These are phyloP conservation scores for Starmerella cellae DNA, from an alignment of 805 yeast genomes.

Conservation along the genomic window DNA sequence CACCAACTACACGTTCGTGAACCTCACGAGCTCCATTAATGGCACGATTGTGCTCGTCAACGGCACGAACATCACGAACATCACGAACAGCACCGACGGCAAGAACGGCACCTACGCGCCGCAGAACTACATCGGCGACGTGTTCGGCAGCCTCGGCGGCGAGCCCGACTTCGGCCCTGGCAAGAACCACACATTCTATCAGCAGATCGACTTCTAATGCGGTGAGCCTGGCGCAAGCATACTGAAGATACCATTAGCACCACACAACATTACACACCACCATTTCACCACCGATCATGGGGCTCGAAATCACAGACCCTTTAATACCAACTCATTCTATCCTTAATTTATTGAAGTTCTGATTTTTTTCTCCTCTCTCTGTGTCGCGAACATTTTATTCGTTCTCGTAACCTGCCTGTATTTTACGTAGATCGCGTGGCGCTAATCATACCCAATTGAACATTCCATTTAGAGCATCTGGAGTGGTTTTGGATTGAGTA, in stretches of 20 bases:
- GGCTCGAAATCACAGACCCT: background rate
- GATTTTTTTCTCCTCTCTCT: background rate
- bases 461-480: too few species aligned
- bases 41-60: conserved; percentile 4
- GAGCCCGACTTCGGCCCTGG: conserved; percentile 28
- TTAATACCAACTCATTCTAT: conserved; percentile 3
- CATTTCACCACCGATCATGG: background rate
- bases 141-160: conserved; percentile 42
- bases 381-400: background rate
- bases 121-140: conserved; percentile 48
- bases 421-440: too few species aligned
- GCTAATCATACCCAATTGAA: too few species aligned
- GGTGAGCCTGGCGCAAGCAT: too few species aligned
- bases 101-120: conserved; percentile 25
- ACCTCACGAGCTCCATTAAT: conserved; percentile 28
- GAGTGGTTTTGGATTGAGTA: too few species aligned
- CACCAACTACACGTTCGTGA: conserved; percentile 28
- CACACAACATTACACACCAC: background rate
- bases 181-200: conserved; percentile 3
- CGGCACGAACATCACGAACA: conserved; percentile 27
- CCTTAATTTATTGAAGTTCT: conserved; percentile 1
- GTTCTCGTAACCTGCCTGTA: too few species aligned
- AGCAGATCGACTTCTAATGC: background rate
- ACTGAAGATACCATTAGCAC: too few species aligned
- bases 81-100: conserved; percentile 1